Evolutionary conservation across 1,139 yeast species (phyloP).

Genomic region (Nakaseomyces bracarensis): DNA sequence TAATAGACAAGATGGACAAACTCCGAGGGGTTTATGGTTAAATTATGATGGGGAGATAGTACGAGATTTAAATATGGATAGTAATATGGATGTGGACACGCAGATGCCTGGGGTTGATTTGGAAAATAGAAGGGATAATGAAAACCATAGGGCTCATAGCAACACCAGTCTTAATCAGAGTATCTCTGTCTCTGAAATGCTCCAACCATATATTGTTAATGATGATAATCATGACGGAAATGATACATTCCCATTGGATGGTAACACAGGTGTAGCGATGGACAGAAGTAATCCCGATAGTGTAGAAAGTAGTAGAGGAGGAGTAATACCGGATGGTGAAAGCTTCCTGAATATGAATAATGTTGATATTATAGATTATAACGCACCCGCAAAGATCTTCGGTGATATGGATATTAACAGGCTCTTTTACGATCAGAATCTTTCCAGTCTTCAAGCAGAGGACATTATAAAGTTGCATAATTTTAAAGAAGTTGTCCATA

Average conservation of each 20-base stretch:
- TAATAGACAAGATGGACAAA: neutral
- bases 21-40: conserved; percentile 2
- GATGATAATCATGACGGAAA: neutral
- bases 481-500: conserved; percentile 19
- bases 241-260: neutral
- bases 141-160: conserved; percentile 1
- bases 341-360: conserved; percentile 1
- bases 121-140: neutral
- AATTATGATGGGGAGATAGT: conserved; percentile 2
- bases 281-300: neutral
- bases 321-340: conserved; percentile 1
- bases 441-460: conserved; percentile 12
- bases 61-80: conserved; percentile 1
- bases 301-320: conserved; percentile 1
- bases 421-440: conserved; percentile 2
- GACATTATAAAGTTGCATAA: conserved; percentile 16
- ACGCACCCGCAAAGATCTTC: conserved; percentile 1
- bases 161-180: conserved; percentile 2
- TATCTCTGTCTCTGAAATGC: neutral
- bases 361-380: conserved; percentile 2
- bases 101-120: neutral
- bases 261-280: neutral
- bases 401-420: conserved; percentile 4
- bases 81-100: neutral
- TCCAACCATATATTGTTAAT: neutral